Percentiles rank a stretch among this genome's conserved stretches.
Conservation (phyloP, 768 basidiomycete genomes). For the Xerocomellus amylosporus region DNA sequence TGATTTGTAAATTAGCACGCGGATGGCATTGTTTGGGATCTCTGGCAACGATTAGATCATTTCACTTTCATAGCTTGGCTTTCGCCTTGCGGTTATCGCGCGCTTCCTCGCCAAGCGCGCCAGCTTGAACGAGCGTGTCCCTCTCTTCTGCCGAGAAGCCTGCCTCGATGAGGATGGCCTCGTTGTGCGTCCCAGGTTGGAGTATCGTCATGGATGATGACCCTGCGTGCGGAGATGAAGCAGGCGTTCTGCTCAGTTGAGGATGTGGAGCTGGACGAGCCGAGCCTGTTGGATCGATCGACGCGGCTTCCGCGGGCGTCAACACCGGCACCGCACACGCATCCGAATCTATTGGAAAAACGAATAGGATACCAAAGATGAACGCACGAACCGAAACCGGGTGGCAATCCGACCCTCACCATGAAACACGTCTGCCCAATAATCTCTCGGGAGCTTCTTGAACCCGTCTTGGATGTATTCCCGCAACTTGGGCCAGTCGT, state of each 20-base stretch:
- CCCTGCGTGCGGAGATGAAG: constrained; percentile 10
- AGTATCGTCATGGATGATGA: constrained; percentile 24
- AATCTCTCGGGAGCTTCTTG: constrained; percentile 53
- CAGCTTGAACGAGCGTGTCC: constrained; percentile 40
- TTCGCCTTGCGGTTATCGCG: constrained; percentile 20
- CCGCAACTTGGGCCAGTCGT: constrained; percentile 56
- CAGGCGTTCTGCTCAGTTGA: constrained; percentile 36
- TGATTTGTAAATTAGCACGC: constrained; percentile 9
- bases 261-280: constrained; percentile 54
- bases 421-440: constrained; percentile 67
- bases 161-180: constrained; percentile 50
- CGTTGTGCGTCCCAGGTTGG: constrained; percentile 52
- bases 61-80: constrained; percentile 23
- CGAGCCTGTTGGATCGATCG: constrained; percentile 36
- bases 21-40: neutral
- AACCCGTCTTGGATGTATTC: constrained; percentile 67
- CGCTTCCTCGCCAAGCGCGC: constrained; percentile 44
- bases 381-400: neutral
- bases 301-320: constrained; percentile 57
- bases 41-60: neutral
- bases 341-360: constrained; percentile 54
- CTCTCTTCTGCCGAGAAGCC: constrained; percentile 45
- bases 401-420: constrained; percentile 35
- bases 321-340: constrained; percentile 72
- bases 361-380: no score